Evolutionary conservation across 768 basidiomycete species (phyloP), one percentile per base, ranked within the genome.

Genomic region (Dentipellis sp.): DNA sequence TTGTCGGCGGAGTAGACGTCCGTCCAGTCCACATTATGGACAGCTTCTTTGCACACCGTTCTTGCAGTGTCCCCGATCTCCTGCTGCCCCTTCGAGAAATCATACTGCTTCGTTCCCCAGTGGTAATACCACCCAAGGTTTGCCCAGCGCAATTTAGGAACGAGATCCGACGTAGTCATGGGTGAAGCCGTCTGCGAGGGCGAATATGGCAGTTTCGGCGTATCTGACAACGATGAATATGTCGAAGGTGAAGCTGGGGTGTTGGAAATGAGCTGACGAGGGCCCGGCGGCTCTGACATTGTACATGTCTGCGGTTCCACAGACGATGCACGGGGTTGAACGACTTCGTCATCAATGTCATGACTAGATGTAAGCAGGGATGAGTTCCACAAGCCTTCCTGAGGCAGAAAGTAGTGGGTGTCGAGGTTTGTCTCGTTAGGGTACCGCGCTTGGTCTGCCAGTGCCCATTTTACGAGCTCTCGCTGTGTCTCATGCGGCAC

Each of bases 71-170:
- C 61, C 49, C 86, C 80, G 47, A 97, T 82, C 0, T 74, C 73
- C 0, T 81, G 84, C 56, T 79, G 82, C 2, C 81, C 81, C 53
- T 78, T 82, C 1, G 81, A 78, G 62, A 97, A 94, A 65, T 97
- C 91, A 66, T 99, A 99, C 57, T 89, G 85, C 65, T 98, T 99
- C 29, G 83, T 89, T 2, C 91, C 89, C 95, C 95, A 97, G 72
- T 98, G 92, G 69, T 99, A 99, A 53, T 81, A 90, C 83, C 89
- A 90, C 10, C 95, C 95, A 50, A 99, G 87, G 64, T 95, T 98
- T 1, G 92, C 88, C 95, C 95, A 99, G 50, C 95, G 80, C 50
- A 99, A 68, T 67, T 90, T 94, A 5, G 74, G 75, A 14, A 94
- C 63, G 12, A 97, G 78, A 23, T 78, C 71, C 0, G 79, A 79